Conservation (phyloP, 352 stramenopile species). For the Phytophthora niederhauseri region DNA sequence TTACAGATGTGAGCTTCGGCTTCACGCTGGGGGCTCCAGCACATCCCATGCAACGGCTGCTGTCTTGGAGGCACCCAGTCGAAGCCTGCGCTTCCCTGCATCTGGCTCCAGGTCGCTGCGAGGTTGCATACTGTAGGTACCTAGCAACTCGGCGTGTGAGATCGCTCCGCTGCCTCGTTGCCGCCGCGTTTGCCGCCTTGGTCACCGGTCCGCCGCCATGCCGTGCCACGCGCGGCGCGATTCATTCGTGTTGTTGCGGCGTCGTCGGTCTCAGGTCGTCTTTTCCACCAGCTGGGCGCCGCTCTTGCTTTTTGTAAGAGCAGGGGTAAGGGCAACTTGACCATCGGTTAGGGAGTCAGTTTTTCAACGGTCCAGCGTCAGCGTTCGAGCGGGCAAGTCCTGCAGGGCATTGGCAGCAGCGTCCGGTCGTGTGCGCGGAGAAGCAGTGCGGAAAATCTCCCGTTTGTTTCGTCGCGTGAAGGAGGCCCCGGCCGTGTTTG, state of each 20-base stretch:
- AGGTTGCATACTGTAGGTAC: neutral
- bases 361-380: conserved; percentile 24
- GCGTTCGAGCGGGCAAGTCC: neutral
- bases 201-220: neutral
- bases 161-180: neutral
- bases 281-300: neutral
- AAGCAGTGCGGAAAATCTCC: conserved; percentile 32
- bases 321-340: conserved; percentile 12
- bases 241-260: neutral
- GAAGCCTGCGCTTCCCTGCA: neutral
- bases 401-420: conserved; percentile 4
- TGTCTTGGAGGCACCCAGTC: neutral
- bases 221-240: neutral
- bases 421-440: conserved; percentile 25
- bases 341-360: conserved; percentile 37
- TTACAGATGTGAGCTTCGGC: neutral
- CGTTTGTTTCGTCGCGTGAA: conserved; percentile 25
- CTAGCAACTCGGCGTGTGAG: neutral
- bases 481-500: neutral
- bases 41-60: conserved; percentile 16
- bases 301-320: conserved; percentile 1
- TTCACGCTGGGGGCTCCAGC: neutral
- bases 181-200: neutral
- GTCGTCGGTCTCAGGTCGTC: conserved; percentile 5
- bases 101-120: neutral